A percentile compares a stretch with the other conserved stretches of the same genome.
These are phyloP conservation scores for Citrullus colocynthis DNA, from an alignment of 306 rosid species.

Conservation along the genomic window DNA sequence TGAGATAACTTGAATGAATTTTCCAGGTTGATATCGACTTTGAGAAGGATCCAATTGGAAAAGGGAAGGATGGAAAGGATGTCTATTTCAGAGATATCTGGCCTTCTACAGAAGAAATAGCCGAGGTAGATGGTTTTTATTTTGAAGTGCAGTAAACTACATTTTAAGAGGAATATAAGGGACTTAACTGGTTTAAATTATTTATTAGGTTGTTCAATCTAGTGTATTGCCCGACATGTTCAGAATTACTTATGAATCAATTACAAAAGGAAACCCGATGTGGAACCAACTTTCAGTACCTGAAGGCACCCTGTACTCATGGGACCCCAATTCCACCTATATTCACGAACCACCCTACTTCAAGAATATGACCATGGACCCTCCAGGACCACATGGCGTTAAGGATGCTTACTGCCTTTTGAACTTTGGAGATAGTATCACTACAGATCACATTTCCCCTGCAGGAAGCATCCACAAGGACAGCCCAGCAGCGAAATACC, in stretches of 20 bases:
- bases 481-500: slow-evolving; percentile 86
- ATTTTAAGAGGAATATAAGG: neutral
- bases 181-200: slow-evolving; percentile 16
- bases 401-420: slow-evolving; percentile 86
- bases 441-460: slow-evolving; percentile 95
- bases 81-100: slow-evolving; percentile 76
- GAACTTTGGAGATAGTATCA: slow-evolving; percentile 85
- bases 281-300: slow-evolving; percentile 73
- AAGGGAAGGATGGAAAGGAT: slow-evolving; percentile 71
- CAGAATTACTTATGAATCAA: slow-evolving; percentile 63
- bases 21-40: slow-evolving; percentile 88
- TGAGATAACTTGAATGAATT: slow-evolving; percentile 13
- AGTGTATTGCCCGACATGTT: slow-evolving; percentile 80
- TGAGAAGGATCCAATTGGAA: slow-evolving; percentile 82
- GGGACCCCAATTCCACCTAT: slow-evolving; percentile 85
- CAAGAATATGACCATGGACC: slow-evolving; percentile 72
- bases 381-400: slow-evolving; percentile 76
- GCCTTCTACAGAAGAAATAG: slow-evolving; percentile 81
- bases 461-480: slow-evolving; percentile 93
- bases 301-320: slow-evolving; percentile 46
- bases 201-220: slow-evolving; percentile 73
- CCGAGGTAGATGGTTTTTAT: slow-evolving; percentile 35
- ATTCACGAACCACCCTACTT: slow-evolving; percentile 95
- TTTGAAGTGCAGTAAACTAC: neutral
- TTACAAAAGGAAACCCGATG: slow-evolving; percentile 75